Evolutionary conservation across 1,284 basidiomycete genomes (phyloP).

Genomic region (Chondrostereum purpureum): DNA sequence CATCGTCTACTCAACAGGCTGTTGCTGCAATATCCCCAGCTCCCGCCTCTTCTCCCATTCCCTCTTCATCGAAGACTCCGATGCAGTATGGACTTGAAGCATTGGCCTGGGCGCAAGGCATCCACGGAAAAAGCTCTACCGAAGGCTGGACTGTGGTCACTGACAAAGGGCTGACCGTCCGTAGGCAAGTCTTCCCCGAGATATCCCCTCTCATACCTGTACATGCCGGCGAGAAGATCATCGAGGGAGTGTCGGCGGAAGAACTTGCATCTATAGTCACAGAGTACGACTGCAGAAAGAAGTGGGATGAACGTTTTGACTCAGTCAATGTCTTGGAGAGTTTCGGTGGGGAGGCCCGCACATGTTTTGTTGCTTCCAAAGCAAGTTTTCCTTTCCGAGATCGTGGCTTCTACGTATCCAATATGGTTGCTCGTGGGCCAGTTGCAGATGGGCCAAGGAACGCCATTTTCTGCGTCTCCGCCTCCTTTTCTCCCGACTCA

Average conservation of each 20-base stretch:
- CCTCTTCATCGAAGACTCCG: slow-evolving; percentile 52
- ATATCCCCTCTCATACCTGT: slow-evolving; percentile 82
- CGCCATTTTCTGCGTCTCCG: slow-evolving; percentile 71
- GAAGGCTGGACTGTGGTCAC: slow-evolving; percentile 80
- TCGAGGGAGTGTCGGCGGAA: slow-evolving; percentile 92
- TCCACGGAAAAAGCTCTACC: slow-evolving; percentile 54
- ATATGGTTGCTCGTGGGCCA: slow-evolving; percentile 61
- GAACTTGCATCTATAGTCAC: slow-evolving; percentile 75
- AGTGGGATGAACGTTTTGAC: slow-evolving; percentile 84
- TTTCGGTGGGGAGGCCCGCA: slow-evolving; percentile 74
- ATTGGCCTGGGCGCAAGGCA: slow-evolving; percentile 71
- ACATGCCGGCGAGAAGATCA: slow-evolving; percentile 86
- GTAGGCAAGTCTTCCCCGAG: slow-evolving; percentile 69
- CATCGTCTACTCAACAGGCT: slow-evolving; percentile 63
- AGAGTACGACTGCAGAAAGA: slow-evolving; percentile 66
- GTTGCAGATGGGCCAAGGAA: slow-evolving; percentile 28
- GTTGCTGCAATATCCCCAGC: slow-evolving; percentile 66
- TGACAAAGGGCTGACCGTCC: slow-evolving; percentile 76
- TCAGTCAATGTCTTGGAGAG: slow-evolving; percentile 68
- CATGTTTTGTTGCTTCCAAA: slow-evolving; percentile 64
- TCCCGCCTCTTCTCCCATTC: slow-evolving; percentile 31
- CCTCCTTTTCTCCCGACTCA: slow-evolving; percentile 67
- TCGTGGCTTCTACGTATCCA: slow-evolving; percentile 80
- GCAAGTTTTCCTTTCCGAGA: slow-evolving; percentile 89
- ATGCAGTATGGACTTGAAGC: slow-evolving; percentile 79